Base-by-base conservation (phyloP, 192 early-diverging fungal species). In the Coemansia furcata region DNA sequence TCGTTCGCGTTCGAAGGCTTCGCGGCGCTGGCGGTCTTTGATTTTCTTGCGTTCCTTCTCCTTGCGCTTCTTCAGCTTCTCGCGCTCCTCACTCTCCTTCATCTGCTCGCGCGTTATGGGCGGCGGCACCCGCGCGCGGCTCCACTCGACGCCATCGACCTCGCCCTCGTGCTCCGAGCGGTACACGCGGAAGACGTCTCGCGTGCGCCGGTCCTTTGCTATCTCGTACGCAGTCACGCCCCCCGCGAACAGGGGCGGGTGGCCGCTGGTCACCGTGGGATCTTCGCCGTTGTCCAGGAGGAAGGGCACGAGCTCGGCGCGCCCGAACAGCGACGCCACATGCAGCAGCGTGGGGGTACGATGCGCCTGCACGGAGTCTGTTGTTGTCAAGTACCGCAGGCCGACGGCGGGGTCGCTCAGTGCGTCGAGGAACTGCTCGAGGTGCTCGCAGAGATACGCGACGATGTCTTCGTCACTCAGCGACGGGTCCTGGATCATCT, bases 221-320 rank as follows among this genome's bases (percentile, higher is more conserved):
- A 76, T 50, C 54, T 77, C 74, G 59, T 71, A 76, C 0, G 77
- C 69, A 17, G 77, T 74, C 60, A 70, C 63, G 30, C 71, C 73
- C 36, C 66, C 68, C 5, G 74, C 36, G 33, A 62, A 80, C 35
- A 71, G 39, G 6, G 74, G 74, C 10, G 69, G 67, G 21, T 68
- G 67, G 29, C 75, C 77, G 43, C 68, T 74, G 11, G 70, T 78
- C 0, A 85, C 50, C 0, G 88, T 90, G 1, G 97, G 97, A 62
- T 99, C 91, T 0, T 92, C 95, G n/a, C 89, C 85, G 43, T 78
- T 65, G 32, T 88, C 78, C 32, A 93, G 80, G 21, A 99, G 73
- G 17, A 87, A 80, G 4, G 82, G 78, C 1, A 97, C 86, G 14
- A 92, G 73, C 3, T 84, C 84, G 0, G 70, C 44, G 44, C 89